Percentiles rank a stretch among this genome's conserved stretches.
Evolutionary conservation across 306 rosid species (phyloP).

Genomic region (Cicer arietinum): DNA sequence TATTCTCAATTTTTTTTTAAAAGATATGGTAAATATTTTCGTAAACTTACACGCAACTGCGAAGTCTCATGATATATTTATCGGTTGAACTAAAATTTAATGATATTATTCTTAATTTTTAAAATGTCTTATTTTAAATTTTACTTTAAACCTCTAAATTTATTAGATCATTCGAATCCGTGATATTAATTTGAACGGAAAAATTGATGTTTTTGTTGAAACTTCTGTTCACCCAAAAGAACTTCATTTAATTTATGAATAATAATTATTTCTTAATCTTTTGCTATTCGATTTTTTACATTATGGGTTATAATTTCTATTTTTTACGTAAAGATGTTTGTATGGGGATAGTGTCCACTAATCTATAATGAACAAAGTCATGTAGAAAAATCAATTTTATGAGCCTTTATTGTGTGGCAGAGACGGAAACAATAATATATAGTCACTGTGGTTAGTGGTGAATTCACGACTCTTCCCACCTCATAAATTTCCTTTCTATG

Average conservation of each 20-base stretch:
- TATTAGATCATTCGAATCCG: too few species aligned
- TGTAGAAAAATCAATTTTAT: background rate
- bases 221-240: background rate
- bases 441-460: background rate
- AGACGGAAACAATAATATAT: background rate
- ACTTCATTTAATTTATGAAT: background rate
- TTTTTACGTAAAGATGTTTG: background rate
- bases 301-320: background rate
- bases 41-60: too few species aligned
- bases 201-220: background rate
- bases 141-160: too few species aligned
- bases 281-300: background rate
- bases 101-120: too few species aligned
- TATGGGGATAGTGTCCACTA: background rate
- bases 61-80: too few species aligned
- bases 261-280: background rate
- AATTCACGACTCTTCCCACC: slow-evolving; percentile 15
- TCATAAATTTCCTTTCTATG: background rate
- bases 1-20: too few species aligned
- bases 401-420: background rate
- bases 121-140: too few species aligned
- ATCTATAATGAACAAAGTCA: background rate
- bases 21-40: too few species aligned
- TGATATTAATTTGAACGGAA: too few species aligned
- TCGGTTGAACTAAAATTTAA: too few species aligned